Percentiles rank a stretch among this genome's conserved stretches.
Evolutionary conservation across 2,329 filamentous ascomycete genomes (phyloP).

Genomic region (Fusarium kyushuense): DNA sequence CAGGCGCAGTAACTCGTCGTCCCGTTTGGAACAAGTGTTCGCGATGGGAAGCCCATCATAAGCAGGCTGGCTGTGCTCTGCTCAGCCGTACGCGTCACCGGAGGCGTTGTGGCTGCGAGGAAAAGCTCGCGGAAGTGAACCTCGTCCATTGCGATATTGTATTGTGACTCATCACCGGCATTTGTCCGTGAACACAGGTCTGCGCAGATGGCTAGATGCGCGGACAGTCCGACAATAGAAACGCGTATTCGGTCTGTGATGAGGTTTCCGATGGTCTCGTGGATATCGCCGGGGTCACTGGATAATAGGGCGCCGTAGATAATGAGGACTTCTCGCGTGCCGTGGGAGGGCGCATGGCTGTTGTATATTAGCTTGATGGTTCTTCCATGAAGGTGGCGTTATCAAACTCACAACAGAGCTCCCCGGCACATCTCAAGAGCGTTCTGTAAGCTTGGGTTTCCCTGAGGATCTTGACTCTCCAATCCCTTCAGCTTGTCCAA

Average conservation of each 20-base stretch:
- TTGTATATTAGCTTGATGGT: constrained; percentile 5
- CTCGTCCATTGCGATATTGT: constrained; percentile 84
- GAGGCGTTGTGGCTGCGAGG: constrained; percentile 88
- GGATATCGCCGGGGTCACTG: constrained; percentile 94
- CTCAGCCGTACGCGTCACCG: constrained; percentile 76
- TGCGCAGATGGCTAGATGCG: constrained; percentile 90
- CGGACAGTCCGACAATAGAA: constrained; percentile 88
- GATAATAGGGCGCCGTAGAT: constrained; percentile 92
- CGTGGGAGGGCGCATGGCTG: constrained; percentile 90
- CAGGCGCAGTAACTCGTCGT: constrained; percentile 87
- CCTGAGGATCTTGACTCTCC: constrained; percentile 75
- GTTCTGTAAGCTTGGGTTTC: constrained; percentile 88
- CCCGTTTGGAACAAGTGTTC: constrained; percentile 76
- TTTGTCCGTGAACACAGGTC: constrained; percentile 93
- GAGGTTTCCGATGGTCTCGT: constrained; percentile 84
- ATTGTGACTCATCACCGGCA: constrained; percentile 78
- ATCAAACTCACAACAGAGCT: constrained; percentile 75
- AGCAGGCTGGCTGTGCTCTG: constrained; percentile 75
- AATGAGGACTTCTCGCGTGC: constrained; percentile 91
- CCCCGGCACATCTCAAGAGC: constrained; percentile 95
- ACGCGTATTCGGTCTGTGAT: constrained; percentile 87
- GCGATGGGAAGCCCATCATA: constrained; percentile 98
- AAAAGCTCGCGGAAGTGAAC: constrained; percentile 88
- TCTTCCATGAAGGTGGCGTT: neutral
- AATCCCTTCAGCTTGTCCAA: constrained; percentile 79